Evolutionary conservation across 176 grass and related monocot genomes (phyloP).

Genomic region (Carex cristatella): DNA sequence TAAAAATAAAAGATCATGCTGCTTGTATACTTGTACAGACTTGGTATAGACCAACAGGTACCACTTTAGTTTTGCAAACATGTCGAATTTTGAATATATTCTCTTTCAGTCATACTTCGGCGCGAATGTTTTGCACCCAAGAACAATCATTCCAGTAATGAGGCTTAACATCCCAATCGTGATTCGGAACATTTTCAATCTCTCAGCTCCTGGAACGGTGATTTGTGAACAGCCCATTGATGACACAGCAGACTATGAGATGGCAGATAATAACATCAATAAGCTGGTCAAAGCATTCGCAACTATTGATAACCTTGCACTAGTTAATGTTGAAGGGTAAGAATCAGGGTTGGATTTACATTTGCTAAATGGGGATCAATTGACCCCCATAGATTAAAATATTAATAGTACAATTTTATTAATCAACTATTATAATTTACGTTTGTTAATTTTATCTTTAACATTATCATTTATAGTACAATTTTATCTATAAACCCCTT

Average conservation of each 20-base stretch:
- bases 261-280: constrained; percentile 57
- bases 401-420: no score
- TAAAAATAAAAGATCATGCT: background rate
- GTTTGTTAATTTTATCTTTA: no score
- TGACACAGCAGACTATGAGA: constrained; percentile 64
- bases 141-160: constrained; percentile 99
- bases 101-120: constrained; percentile 84
- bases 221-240: constrained; percentile 70
- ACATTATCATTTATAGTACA: no score
- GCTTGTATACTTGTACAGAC: background rate
- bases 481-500: no score
- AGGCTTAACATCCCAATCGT: constrained; percentile 84
- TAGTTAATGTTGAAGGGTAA: constrained; percentile 99
- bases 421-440: no score
- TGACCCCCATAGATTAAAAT: no score
- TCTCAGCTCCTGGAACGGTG: constrained; percentile 70
- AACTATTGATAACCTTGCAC: constrained; percentile 91
- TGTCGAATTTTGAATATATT: constrained; percentile 1
- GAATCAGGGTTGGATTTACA: no score
- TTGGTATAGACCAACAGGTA: background rate
- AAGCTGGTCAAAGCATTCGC: constrained; percentile 90
- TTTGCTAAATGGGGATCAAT: no score
- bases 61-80: background rate
- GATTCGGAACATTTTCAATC: constrained; percentile 92
- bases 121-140: constrained; percentile 94